Base-by-base conservation (phyloP, 2,329 filamentous ascomycete genomes). In the Alternaria infectoria region DNA sequence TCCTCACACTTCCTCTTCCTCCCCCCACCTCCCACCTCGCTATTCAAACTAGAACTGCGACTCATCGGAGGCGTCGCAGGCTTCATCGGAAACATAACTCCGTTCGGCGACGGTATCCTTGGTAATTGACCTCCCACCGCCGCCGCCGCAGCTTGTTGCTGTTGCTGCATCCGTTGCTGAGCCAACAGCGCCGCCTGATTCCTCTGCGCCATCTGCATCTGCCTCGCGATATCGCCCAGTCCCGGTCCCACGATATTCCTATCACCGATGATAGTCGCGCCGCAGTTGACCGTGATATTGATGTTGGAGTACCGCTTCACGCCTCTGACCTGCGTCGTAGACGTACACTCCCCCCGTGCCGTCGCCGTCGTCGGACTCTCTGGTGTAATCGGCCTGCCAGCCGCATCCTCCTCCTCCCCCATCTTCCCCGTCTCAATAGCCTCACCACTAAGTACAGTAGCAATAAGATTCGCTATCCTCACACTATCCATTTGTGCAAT, bases 191-290 rank as follows among this genome's bases (percentile, higher is more conserved):
- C 67, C 25, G 64, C 67, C 44, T 69, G 69, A 32, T 70, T 74
- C 52, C 70, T 62, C 63, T 75, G 74, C 59, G 72, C 71, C 40
- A 74, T 54, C 47, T 76, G 74, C 69, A 79, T 75, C 46, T 78
- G 74, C 11, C 72, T 61, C 13, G 76, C 77, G n/a, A 78, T 72
- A 36, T 78, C 77, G 7, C 74, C 74, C 4, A 79, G 49, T 0
- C 71, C 74, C 5, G 75, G 76, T 4, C 77, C 75, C 3, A 79
- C 76, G 25, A 79, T 77, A 49, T 79, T 79, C 13, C 75, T 66
- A 54, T 79, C 76, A 1, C 77, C 77, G 19, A 77, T 69, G 3
- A 79, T 69, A 11, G 76, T 79, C 28, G 74, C 72, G 59, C 75
- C 76, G 57, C 77, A 79, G 57, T 77, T 76, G 15, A 79, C 64